Percentiles rank a stretch among this genome's conserved stretches.
Conservation (phyloP, 202 grass and related monocot genomes). For the Zoysia matrella region DNA sequence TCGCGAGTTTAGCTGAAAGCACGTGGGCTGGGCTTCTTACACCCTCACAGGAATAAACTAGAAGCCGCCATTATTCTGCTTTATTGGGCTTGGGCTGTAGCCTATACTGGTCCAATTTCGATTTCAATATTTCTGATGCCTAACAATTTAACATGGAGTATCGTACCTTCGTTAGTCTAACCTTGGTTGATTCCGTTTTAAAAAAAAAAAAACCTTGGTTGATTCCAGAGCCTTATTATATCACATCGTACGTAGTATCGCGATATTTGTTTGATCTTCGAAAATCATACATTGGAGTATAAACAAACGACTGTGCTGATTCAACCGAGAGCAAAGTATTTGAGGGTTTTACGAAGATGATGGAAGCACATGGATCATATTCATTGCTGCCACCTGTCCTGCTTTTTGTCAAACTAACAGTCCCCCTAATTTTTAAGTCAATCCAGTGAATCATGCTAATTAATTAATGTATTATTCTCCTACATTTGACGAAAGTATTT, state of each 20-base stretch:
- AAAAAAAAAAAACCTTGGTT: neutral
- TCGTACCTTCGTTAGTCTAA: too few relatives aligned
- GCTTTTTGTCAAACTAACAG: constrained; percentile 29
- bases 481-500: neutral
- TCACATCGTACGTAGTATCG: constrained; percentile 5
- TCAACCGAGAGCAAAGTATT: neutral
- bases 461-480: constrained; percentile 12
- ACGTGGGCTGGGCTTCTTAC: neutral
- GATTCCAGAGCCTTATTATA: neutral
- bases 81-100: neutral
- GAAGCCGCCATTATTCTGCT: neutral
- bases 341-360: neutral
- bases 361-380: constrained; percentile 37
- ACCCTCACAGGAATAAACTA: neutral
- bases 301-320: constrained; percentile 31
- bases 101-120: too few relatives aligned
- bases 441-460: constrained; percentile 18
- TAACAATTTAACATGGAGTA: too few relatives aligned
- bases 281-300: neutral
- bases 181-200: too few relatives aligned
- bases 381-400: constrained; percentile 42
- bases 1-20: neutral
- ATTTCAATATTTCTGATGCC: too few relatives aligned
- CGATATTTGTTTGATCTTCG: neutral
- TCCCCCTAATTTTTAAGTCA: constrained; percentile 30